Base-by-base conservation (phyloP, 768 basidiomycete genomes). In the Pleurotus cornucopiae region DNA sequence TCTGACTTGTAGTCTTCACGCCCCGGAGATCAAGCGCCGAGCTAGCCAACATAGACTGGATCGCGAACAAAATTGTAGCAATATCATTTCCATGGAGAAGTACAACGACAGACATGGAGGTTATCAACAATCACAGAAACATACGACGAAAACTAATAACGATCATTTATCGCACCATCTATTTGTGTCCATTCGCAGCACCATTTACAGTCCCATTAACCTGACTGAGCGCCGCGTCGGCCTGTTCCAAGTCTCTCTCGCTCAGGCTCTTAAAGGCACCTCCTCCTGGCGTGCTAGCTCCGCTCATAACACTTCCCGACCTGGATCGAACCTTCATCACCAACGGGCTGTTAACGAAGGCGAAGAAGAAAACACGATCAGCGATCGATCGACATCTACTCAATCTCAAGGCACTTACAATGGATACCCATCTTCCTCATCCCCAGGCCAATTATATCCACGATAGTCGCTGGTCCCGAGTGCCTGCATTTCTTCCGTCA, bases 401-500 rank as follows among this genome's bases (percentile, higher is more conserved):
- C 30, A 11, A 46, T 55, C 39, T 61, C 61, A 58, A 61, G 59
- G 39, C 58, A 82, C 89, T 49, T 64, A 92, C 91, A 92, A 91
- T 1, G 90, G 91, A 75, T 92, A 95, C 30, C 83, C 82, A 60
- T 96, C 94, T 11, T 89, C 87, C 23, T 80, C 73, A 52, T 73
- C 51, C 13, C 71, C 67, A 2, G 81, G 78, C 86, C 86, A 89
- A 54, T 76, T 76, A 56, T 79, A 79, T 45, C 89, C 87, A 47
- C 83, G 79, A 66, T 91, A 95, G 70, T 95, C 92, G 67, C 91
- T 93, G 9, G 95, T 98, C 11, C 80, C 76, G 46, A 98, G 75
- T 21, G 78, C 72, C 67, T 97, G 87, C 95, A 98, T 98, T 89
- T 91, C 88, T 70, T 92, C 89, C 0, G 90, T 93, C 43, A 94